Percentiles rank a stretch among this genome's conserved stretches.
These are phyloP conservation scores for Trametopsis cervina DNA, from an alignment of 768 basidiomycete species.

Conservation along the genomic window DNA sequence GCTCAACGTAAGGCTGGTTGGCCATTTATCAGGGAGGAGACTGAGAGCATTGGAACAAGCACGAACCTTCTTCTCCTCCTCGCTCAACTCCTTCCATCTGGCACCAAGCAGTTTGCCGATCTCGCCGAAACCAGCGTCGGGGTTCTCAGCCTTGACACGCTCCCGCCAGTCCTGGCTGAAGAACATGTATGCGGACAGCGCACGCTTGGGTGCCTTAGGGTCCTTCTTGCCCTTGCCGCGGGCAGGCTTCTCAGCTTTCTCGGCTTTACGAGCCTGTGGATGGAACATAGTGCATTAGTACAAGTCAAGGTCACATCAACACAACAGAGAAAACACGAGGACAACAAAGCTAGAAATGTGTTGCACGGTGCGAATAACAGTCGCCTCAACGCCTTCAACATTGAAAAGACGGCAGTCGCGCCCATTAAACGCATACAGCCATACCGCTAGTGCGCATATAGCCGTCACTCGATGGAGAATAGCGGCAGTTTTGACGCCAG, in stretches of 20 bases:
- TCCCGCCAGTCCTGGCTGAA: slow-evolving; percentile 96
- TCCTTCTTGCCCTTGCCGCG: slow-evolving; percentile 64
- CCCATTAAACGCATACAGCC: neutral
- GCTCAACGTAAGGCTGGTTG: slow-evolving; percentile 87
- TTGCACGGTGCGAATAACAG: neutral
- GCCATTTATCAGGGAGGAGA: too few species aligned
- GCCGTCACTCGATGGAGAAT: neutral
- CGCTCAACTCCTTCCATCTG: slow-evolving; percentile 94
- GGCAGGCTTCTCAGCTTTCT: slow-evolving; percentile 62
- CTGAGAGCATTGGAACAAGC: too few species aligned
- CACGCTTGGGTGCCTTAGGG: slow-evolving; percentile 83
- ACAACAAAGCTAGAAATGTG: neutral
- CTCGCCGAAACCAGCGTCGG: slow-evolving; percentile 90
- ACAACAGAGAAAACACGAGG: neutral
- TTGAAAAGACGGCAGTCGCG: neutral
- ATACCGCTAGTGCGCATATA: neutral
- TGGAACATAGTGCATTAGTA: slow-evolving; percentile 3
- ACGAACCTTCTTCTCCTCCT: slow-evolving; percentile 82
- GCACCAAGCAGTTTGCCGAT: slow-evolving; percentile 92
- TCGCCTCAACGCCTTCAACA: neutral
- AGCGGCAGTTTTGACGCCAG: neutral
- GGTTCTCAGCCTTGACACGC: slow-evolving; percentile 93
- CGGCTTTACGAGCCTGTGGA: slow-evolving; percentile 49
- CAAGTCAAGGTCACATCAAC: neutral
- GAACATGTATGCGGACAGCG: slow-evolving; percentile 98